A percentile compares a stretch with the other conserved stretches of the same genome.
These are phyloP conservation scores for Juglanconis juglandina DNA, from an alignment of 2,329 filamentous ascomycete genomes.

Conservation along the genomic window DNA sequence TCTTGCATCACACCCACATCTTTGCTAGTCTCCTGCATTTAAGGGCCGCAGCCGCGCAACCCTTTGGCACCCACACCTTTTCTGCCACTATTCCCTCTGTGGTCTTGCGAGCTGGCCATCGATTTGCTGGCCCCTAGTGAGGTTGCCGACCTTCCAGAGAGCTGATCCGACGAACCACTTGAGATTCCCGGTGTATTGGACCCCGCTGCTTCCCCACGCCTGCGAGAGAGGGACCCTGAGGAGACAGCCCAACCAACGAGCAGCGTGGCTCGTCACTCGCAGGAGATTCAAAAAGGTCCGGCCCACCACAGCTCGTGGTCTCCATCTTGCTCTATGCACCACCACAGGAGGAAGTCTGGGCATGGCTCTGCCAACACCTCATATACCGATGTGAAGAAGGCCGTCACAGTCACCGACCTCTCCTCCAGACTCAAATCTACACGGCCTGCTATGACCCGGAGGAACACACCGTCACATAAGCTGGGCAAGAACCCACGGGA, in stretches of 20 bases:
- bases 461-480: slow-evolving; percentile 41
- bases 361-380: slow-evolving; percentile 51
- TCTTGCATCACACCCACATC: slow-evolving; percentile 10
- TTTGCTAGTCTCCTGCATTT: slow-evolving; percentile 10
- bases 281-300: background rate
- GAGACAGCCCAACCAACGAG: slow-evolving; percentile 11
- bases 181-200: slow-evolving; percentile 10
- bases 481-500: slow-evolving; percentile 49
- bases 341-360: slow-evolving; percentile 55
- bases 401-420: slow-evolving; percentile 41
- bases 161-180: slow-evolving; percentile 4
- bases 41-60: slow-evolving; percentile 15
- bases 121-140: slow-evolving; percentile 1
- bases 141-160: background rate
- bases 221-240: slow-evolving; percentile 3
- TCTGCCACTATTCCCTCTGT: slow-evolving; percentile 2
- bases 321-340: slow-evolving; percentile 44
- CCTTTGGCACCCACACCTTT: background rate
- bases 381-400: slow-evolving; percentile 53
- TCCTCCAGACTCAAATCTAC: slow-evolving; percentile 41
- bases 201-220: slow-evolving; percentile 16
- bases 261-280: slow-evolving; percentile 10
- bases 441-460: slow-evolving; percentile 44
- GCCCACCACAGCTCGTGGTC: slow-evolving; percentile 4
- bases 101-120: slow-evolving; percentile 9